phyloP scores from a whole-genome alignment of 2,329 filamentous ascomycete genomes.

The Fusarium cyanostomum region DNA sequence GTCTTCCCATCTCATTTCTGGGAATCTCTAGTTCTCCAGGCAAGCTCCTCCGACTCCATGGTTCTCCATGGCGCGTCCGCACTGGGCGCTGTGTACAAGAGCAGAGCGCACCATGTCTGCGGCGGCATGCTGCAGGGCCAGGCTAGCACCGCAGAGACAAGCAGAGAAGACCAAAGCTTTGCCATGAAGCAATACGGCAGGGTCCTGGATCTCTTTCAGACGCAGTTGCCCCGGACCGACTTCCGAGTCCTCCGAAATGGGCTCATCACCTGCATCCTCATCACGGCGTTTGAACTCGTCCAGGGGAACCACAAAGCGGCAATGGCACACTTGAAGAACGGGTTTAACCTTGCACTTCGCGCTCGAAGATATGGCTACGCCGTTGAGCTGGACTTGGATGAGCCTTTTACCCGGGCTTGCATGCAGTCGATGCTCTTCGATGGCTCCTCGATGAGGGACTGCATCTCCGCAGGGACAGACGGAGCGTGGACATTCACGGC shows the following conservation, averaged over 20 bases:
- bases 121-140: background rate
- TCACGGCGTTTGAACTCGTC: background rate
- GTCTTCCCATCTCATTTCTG: background rate
- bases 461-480: background rate
- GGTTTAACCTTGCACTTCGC: background rate
- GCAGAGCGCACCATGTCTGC: background rate
- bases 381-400: background rate
- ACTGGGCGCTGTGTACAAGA: background rate
- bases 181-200: background rate
- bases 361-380: background rate
- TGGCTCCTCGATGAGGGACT: background rate
- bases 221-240: background rate
- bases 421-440: background rate
- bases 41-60: background rate
- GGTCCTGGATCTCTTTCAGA: background rate
- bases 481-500: background rate
- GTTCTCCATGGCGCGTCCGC: background rate
- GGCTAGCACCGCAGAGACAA: background rate
- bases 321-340: background rate
- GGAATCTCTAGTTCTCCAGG: background rate
- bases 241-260: background rate
- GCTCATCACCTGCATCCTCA: background rate
- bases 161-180: background rate
- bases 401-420: background rate
- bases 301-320: background rate